Evolutionary conservation across 1,284 basidiomycete genomes (phyloP).

Genomic region (Prillingera fragicola): DNA sequence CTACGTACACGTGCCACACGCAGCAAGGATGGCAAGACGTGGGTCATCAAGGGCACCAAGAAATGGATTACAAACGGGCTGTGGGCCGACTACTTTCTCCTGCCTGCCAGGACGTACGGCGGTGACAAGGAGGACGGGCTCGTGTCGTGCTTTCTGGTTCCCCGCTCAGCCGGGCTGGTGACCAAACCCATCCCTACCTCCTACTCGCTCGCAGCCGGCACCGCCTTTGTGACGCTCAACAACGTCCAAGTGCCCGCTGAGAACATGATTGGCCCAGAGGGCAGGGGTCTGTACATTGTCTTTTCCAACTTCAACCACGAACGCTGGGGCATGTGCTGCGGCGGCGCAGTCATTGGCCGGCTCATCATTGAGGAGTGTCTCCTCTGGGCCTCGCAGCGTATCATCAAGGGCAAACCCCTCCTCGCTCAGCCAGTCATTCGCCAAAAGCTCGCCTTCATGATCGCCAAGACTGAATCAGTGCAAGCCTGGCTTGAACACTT

Average conservation of each 20-base stretch:
- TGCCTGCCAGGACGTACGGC: slow-evolving; percentile 30
- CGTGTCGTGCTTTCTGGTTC: slow-evolving; percentile 78
- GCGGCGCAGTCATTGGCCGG: slow-evolving; percentile 35
- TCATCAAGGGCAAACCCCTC: slow-evolving; percentile 80
- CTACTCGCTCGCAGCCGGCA: slow-evolving; percentile 72
- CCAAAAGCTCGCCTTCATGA: slow-evolving; percentile 67
- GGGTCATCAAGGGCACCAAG: slow-evolving; percentile 80
- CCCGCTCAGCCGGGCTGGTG: slow-evolving; percentile 69
- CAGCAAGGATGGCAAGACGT: slow-evolving; percentile 67
- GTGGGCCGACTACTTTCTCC: slow-evolving; percentile 48
- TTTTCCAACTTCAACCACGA: slow-evolving; percentile 48
- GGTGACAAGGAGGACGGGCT: slow-evolving; percentile 61
- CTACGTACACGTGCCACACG: slow-evolving; percentile 75
- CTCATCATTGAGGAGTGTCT: slow-evolving; percentile 46
- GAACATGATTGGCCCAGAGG: slow-evolving; percentile 78
- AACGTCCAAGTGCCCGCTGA: slow-evolving; percentile 79
- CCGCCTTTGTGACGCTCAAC: slow-evolving; percentile 80
- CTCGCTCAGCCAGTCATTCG: slow-evolving; percentile 77
- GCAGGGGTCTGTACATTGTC: slow-evolving; percentile 74
- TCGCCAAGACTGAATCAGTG: slow-evolving; percentile 71
- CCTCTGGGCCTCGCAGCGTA: slow-evolving; percentile 66
- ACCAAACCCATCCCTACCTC: slow-evolving; percentile 81
- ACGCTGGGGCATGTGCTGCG: slow-evolving; percentile 46
- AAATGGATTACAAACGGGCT: slow-evolving; percentile 87
- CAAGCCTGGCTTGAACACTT: slow-evolving; percentile 86